Evolutionary conservation across 768 basidiomycete species (phyloP).

Genomic region (Serendipita sp.): DNA sequence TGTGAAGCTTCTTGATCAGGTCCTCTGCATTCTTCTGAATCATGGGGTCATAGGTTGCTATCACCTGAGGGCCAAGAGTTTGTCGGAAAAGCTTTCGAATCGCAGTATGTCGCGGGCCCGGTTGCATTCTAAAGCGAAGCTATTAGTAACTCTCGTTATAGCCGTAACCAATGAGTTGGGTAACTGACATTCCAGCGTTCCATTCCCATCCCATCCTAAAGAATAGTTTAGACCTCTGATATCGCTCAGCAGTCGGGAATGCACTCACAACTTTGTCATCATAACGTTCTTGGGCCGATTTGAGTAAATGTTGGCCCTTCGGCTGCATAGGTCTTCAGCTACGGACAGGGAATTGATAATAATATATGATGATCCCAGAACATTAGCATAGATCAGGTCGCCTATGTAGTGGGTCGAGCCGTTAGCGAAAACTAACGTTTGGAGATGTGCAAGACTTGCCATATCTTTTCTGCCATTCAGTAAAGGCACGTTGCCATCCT

Average conservation of each 20-base stretch:
- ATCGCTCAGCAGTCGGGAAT: not conserved
- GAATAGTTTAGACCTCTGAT: not conserved
- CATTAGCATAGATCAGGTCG: conserved; percentile 15
- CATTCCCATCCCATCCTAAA: not conserved
- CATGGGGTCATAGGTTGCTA: not conserved
- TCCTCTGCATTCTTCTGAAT: not conserved
- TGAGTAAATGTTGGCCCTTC: conserved; percentile 14
- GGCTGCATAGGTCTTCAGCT: conserved; percentile 12
- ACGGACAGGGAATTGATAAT: conserved; percentile 12
- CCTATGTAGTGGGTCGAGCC: not conserved
- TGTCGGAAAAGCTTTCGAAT: not conserved
- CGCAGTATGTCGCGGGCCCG: not conserved
- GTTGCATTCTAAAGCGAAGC: not conserved
- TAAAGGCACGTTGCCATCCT: conserved; percentile 5
- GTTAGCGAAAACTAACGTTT: not conserved
- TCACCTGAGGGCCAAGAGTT: not conserved
- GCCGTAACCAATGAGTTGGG: too few relatives aligned
- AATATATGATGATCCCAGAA: conserved; percentile 12
- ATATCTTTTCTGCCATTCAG: conserved; percentile 9
- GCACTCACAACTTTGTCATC: conserved; percentile 9
- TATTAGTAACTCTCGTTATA: too few relatives aligned
- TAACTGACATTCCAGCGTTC: not conserved
- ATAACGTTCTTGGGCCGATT: conserved; percentile 10
- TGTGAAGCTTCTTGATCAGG: not conserved
- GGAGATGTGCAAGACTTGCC: not conserved